phyloP scores from a whole-genome alignment of 768 basidiomycete genomes.

The Lactifluus pinguis region DNA sequence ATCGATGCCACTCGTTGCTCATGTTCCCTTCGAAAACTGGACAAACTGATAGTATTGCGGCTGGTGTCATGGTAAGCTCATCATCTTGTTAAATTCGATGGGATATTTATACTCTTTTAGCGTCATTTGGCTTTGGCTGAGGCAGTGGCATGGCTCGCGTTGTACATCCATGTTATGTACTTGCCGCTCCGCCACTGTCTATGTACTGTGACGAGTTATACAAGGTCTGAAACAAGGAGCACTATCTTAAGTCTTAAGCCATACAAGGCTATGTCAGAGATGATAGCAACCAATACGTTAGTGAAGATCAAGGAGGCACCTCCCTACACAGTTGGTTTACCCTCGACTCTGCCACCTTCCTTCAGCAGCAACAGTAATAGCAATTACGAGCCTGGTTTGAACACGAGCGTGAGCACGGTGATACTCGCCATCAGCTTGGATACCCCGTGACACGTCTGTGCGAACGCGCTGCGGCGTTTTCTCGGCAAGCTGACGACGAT shows the following conservation, averaged over 20 bases:
- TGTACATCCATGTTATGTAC: constrained; percentile 84
- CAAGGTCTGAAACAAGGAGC: constrained; percentile 53
- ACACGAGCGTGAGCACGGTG: too few relatives aligned
- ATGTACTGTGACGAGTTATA: constrained; percentile 77
- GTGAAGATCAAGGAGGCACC: constrained; percentile 93
- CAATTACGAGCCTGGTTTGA: too few relatives aligned
- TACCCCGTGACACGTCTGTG: too few relatives aligned
- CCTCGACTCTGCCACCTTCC: too few relatives aligned
- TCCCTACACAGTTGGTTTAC: constrained; percentile 75
- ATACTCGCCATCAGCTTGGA: too few relatives aligned
- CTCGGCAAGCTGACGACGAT: too few relatives aligned
- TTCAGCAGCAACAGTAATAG: too few relatives aligned
- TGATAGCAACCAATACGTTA: constrained; percentile 89
- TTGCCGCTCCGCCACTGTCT: constrained; percentile 74
- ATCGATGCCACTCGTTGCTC: constrained; percentile 87
- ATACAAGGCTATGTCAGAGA: constrained; percentile 89
- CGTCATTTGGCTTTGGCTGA: constrained; percentile 96
- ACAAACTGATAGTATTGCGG: constrained; percentile 85
- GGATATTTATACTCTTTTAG: constrained; percentile 29
- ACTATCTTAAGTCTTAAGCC: constrained; percentile 59
- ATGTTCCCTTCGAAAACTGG: constrained; percentile 98
- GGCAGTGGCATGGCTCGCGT: constrained; percentile 90
- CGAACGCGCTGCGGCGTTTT: too few relatives aligned
- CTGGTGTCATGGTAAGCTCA: constrained; percentile 67
- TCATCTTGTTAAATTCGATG: not conserved